Base-by-base conservation (phyloP, 106 monocot genomes). In the Dendrobium nobile region DNA sequence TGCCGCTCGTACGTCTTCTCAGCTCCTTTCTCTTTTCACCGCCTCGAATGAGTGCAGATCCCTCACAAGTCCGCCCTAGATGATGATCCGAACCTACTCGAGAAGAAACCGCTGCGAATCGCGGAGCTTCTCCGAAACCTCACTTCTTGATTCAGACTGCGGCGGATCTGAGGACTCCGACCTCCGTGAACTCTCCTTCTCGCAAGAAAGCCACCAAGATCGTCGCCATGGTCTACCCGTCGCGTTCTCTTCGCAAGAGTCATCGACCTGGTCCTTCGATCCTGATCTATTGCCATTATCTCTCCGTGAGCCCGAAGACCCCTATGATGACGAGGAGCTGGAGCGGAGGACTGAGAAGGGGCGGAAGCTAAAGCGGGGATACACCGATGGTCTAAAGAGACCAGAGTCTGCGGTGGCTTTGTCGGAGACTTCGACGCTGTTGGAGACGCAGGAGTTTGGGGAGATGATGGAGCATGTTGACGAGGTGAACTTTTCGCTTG, bases 381-480 rank as follows among this genome's bases (percentile, higher is more conserved):
- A 48, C 47, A 17, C 73, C 54, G 67, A 40, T 27, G 42, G 7
- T 33, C 22, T 77, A 24, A 37, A 67, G 75, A 47, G 61, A 45
- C 24, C 31, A 27, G 58, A 64, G 22, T 5, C 19, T 7, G 48
- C 78, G 4, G 68, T 65, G 41, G 26, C 56, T 33, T 28, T 72
- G 47, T 72, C 85, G 44, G 77, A 82, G 79, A 90, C 92, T 54
- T 80, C 97, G 68, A 92, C 94, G 41, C 72, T 98, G 80, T 92
- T 98, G 97, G 97, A 98, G 88, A 91, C 94, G 58, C 91, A 94
- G 88, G 97, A 98, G 85, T 92, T 85, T 54, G 97, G 97, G 79
- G 97, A 98, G 89, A 98, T 98, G 97, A 98, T 98, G 97, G 97
- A 94, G 83, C 91, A 91, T 78, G 89, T 89, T 2, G 98, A 99